Evolutionary conservation across 805 yeast species (phyloP).

Genomic region (Barnettozyma vustinii): DNA sequence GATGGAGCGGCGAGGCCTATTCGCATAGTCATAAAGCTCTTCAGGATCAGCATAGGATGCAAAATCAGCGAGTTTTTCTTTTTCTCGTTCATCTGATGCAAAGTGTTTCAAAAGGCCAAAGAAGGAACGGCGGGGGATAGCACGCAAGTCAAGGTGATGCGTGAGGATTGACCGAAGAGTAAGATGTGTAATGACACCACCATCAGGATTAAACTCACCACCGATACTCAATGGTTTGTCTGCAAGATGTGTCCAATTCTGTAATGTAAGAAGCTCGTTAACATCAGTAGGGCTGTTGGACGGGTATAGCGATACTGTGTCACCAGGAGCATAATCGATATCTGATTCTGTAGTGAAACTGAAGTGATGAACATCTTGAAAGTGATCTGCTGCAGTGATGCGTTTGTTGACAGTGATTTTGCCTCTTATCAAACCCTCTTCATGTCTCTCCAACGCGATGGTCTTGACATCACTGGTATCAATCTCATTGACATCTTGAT

Average conservation of each 20-base stretch:
- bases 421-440: conserved; percentile 32
- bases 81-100: conserved; percentile 67
- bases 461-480: conserved; percentile 25
- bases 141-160: conserved; percentile 74
- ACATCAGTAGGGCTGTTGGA: conserved; percentile 62
- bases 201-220: conserved; percentile 34
- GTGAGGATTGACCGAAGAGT: conserved; percentile 71
- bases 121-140: conserved; percentile 82
- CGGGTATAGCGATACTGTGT: conserved; percentile 74
- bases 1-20: conserved; percentile 84
- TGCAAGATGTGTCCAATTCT: conserved; percentile 69
- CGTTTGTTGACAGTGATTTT: conserved; percentile 46
- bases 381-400: conserved; percentile 67
- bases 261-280: conserved; percentile 55
- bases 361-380: conserved; percentile 82
- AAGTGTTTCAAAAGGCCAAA: conserved; percentile 73
- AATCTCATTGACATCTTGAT: conserved; percentile 25
- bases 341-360: conserved; percentile 11
- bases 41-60: conserved; percentile 67
- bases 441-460: conserved; percentile 29
- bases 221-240: conserved; percentile 45
- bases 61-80: conserved; percentile 72
- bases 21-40: conserved; percentile 86
- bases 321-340: conserved; percentile 64
- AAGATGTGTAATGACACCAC: conserved; percentile 54